Percentiles rank a stretch among this genome's conserved stretches.
Evolutionary conservation across 139 green algal species (phyloP).

Genomic region (Edaphochlamys debaryana): DNA sequence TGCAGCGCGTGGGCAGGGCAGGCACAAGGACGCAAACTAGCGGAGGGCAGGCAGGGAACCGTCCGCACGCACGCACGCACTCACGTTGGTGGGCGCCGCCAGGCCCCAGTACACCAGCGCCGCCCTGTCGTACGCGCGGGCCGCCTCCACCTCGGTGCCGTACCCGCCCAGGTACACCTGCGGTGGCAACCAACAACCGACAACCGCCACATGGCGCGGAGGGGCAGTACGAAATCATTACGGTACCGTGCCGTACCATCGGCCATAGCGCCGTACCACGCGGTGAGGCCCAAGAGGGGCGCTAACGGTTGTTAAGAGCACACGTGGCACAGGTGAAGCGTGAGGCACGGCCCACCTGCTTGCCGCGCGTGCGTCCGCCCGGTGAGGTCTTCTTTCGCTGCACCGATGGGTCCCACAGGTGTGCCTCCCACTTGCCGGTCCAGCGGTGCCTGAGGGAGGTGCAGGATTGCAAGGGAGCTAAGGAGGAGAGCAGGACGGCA

Average conservation of each 20-base stretch:
- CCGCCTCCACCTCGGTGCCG: constrained; percentile 75
- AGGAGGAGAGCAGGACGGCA: background rate
- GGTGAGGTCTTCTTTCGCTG: constrained; percentile 20
- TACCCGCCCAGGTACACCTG: constrained; percentile 85
- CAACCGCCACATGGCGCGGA: too few species aligned
- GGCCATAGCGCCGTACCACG: too few species aligned
- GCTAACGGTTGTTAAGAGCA: too few species aligned
- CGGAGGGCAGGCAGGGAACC: too few species aligned
- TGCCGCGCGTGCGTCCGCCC: constrained; percentile 68
- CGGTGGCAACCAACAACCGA: too few species aligned
- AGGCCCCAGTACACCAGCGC: constrained; percentile 75
- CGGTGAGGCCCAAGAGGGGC: too few species aligned
- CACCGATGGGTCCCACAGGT: constrained; percentile 78
- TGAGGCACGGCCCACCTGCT: constrained; percentile 65
- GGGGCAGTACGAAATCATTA: too few species aligned
- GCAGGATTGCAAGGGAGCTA: background rate
- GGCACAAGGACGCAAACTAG: too few species aligned
- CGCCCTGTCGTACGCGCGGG: constrained; percentile 83
- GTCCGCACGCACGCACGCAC: too few species aligned
- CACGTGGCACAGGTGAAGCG: too few species aligned
- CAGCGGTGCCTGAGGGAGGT: constrained; percentile 64
- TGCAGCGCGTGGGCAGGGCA: too few species aligned
- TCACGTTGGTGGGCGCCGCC: constrained; percentile 71
- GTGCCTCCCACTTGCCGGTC: constrained; percentile 81
- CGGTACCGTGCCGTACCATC: too few species aligned